These are phyloP conservation scores for Capillidium rhysosporum DNA, from an alignment of 371 early-diverging fungal species.

Conservation along the genomic window DNA sequence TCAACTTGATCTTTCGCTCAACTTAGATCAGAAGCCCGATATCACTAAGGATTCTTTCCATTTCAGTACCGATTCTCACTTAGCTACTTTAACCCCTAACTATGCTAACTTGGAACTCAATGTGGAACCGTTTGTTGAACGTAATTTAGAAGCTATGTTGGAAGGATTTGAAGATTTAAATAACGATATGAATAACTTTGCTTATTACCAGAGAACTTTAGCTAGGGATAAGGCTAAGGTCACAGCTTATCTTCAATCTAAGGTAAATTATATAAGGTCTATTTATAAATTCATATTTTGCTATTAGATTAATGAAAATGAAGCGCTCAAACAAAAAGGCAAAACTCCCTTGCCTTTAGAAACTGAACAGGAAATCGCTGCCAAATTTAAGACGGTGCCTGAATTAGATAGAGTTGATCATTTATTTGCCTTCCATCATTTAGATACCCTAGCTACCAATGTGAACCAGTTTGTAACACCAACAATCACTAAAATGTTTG, in stretches of 20 bases:
- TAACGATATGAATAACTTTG: constrained; percentile 79
- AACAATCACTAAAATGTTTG: constrained; percentile 60
- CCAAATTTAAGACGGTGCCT: constrained; percentile 38
- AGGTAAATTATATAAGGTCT: constrained; percentile 15
- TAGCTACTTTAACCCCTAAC: constrained; percentile 52
- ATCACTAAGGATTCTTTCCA: constrained; percentile 5
- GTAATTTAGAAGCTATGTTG: constrained; percentile 69
- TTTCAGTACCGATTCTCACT: constrained; percentile 3
- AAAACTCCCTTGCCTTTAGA: constrained; percentile 44
- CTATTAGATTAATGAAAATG: constrained; percentile 51
- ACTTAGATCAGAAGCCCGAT: constrained; percentile 14
- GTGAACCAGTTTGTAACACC: constrained; percentile 79
- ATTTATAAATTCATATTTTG: neutral
- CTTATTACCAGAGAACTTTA: constrained; percentile 79
- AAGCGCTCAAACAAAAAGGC: constrained; percentile 46
- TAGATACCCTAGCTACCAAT: constrained; percentile 79
- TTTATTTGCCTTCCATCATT: constrained; percentile 69
- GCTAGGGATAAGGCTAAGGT: constrained; percentile 67
- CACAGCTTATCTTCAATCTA: constrained; percentile 31
- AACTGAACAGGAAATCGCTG: constrained; percentile 48
- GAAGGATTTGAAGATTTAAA: constrained; percentile 78
- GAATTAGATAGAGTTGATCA: constrained; percentile 85
- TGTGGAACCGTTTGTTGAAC: constrained; percentile 60
- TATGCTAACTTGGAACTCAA: constrained; percentile 64
- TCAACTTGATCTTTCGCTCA: constrained; percentile 37